Evolutionary conservation across 2,329 filamentous ascomycete genomes (phyloP).

Genomic region (Ophiostoma quercus): DNA sequence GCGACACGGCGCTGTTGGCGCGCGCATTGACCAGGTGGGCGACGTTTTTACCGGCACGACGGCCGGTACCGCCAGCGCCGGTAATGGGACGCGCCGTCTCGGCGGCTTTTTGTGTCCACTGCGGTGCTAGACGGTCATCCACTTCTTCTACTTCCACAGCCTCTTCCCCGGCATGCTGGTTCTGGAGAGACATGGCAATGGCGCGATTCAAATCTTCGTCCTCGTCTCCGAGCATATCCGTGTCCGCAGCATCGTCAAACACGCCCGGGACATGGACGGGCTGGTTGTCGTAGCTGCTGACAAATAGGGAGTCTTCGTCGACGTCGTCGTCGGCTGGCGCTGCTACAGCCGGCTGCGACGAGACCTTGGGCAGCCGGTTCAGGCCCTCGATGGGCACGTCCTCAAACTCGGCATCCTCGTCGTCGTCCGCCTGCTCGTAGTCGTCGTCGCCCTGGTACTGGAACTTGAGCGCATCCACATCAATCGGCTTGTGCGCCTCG

Average conservation of each 20-base stretch:
- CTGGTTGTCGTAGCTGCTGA: slow-evolving; percentile 33
- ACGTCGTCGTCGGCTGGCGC: slow-evolving; percentile 33
- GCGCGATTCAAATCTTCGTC: slow-evolving; percentile 68
- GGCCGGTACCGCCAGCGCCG: too few relatives aligned
- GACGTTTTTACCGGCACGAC: slow-evolving; percentile 55
- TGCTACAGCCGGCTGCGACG: slow-evolving; percentile 30
- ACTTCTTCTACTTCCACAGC: too few relatives aligned
- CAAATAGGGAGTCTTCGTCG: slow-evolving; percentile 55
- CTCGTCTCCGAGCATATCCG: slow-evolving; percentile 36
- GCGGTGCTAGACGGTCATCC: slow-evolving; percentile 46
- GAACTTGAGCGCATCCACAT: slow-evolving; percentile 67
- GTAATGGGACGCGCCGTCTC: slow-evolving; percentile 48
- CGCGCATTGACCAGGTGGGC: slow-evolving; percentile 70
- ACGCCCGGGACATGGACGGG: slow-evolving; percentile 18
- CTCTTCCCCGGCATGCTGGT: slow-evolving; percentile 47
- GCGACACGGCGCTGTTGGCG: slow-evolving; percentile 53
- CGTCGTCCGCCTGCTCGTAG: slow-evolving; percentile 64
- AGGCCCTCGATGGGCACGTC: slow-evolving; percentile 88
- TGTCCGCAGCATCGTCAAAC: background rate
- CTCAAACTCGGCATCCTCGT: slow-evolving; percentile 60
- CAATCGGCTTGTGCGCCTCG: slow-evolving; percentile 80
- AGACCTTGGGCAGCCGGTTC: slow-evolving; percentile 68
- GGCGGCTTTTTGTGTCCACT: slow-evolving; percentile 54
- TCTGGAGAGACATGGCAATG: slow-evolving; percentile 77
- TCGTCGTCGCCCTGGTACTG: slow-evolving; percentile 52